Base-by-base conservation (phyloP, 2,329 filamentous ascomycete species). In the Hansfordia pulvinata region DNA sequence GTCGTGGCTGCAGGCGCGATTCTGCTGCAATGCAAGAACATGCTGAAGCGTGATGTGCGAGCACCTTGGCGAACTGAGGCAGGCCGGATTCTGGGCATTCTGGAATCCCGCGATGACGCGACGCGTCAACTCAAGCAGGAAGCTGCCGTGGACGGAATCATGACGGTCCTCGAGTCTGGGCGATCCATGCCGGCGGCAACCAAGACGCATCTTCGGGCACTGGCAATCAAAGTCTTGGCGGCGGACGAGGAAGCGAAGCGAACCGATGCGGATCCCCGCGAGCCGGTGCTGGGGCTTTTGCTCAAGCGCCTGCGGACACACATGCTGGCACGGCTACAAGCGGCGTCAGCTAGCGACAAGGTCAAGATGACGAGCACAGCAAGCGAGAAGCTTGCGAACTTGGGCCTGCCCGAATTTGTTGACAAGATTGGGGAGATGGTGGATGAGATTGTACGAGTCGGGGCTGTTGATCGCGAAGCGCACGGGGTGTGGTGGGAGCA, bases 41-140 rank as follows among this genome's bases (percentile, higher is more conserved):
- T 88, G 6, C 64, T 90, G 17, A 86, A 85, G 52, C 72, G 82
- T 10, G 81, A 88, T 42, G 78, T 84, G 4, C 72, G 82, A 23
- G 68, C 69, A 9, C 72, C 77, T 12, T 90, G 82, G 82, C 82
- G 76, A 49, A 69, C 62, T 14, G 77, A 86, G 50, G 77, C 79
- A 0, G 58, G 61, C 3, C 71, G 80, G n/a, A 69, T 86, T 36
- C 70, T 78, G 57, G 55, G 68, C 2, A 68, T 82, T 1, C 64
- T 86, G 8, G 75, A 78, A 35, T 66, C 60, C 10, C 53, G 62
- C 25, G 47, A 52, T 19, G 43, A 42, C 18, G 49, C 62, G 21
- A 54, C 64, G 3, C 60, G 55, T 30, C 38, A 52, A 2, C 39
- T 60, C 3, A 68, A 72, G 21, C 39, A 45, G 29, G 33, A 42